Percentiles rank a stretch among this genome's conserved stretches.
These are phyloP conservation scores for Citropsis articulata DNA, from an alignment of 345 rosid genomes.

Conservation along the genomic window DNA sequence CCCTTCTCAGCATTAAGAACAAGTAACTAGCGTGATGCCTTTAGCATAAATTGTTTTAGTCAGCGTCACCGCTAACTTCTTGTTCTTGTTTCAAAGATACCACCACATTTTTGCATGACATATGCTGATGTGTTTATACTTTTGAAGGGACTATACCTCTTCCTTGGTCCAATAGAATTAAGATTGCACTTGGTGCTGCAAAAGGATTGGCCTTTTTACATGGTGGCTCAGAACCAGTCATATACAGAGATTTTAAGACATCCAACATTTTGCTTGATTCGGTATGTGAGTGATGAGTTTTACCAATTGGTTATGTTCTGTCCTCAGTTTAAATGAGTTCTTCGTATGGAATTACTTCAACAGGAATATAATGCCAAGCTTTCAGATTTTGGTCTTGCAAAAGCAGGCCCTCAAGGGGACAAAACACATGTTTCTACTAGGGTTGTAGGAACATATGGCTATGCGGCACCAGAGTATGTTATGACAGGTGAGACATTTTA, in stretches of 20 bases:
- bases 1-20: background rate
- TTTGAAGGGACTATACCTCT: conserved; percentile 74
- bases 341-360: conserved; percentile 14
- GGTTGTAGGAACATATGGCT: conserved; percentile 83
- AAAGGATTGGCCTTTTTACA: conserved; percentile 97
- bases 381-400: conserved; percentile 83
- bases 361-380: conserved; percentile 84
- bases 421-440: conserved; percentile 85
- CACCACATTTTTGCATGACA: background rate
- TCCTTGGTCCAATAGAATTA: conserved; percentile 80
- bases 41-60: background rate
- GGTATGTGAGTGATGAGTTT: conserved; percentile 32
- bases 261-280: conserved; percentile 94
- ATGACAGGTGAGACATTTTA: conserved; percentile 52
- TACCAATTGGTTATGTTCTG: background rate
- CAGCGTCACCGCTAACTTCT: conserved; percentile 21
- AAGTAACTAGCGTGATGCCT: background rate
- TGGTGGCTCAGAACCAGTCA: conserved; percentile 86
- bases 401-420: conserved; percentile 86
- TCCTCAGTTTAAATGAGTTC: conserved; percentile 3
- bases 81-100: conserved; percentile 10
- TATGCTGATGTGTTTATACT: conserved; percentile 26
- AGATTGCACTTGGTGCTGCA: conserved; percentile 94
- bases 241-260: conserved; percentile 95
- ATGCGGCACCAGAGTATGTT: conserved; percentile 83